Evolutionary conservation across 1,139 yeast species (phyloP), one percentile per base, ranked within the genome.

Genomic region (Suhomyces maxii): DNA sequence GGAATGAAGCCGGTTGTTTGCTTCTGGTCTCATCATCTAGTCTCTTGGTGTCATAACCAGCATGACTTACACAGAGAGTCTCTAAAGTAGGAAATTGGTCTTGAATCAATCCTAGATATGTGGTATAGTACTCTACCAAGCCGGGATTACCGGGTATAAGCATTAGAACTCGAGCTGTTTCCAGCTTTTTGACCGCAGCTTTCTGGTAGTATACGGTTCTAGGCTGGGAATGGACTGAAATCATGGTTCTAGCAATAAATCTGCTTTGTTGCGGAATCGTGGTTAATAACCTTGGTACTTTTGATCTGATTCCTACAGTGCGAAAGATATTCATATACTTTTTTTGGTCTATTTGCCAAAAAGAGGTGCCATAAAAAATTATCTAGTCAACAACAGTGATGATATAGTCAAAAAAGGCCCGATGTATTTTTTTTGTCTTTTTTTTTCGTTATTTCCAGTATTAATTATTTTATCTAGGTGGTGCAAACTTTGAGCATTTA

Each of bases 61-160:
- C 77, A 52, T 83, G 86, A 26, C 86, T 79, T 30, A 80, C 68
- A 41, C 83, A 79, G 36, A 80, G 63, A 1, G 80, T 53, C 55
- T 81, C 85, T 42, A 70, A 65, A 3, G 63, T 59, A 0, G 86
- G 84, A 42, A 69, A 61, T 34, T 59, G 57, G 32, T 59, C 49
- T 44, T 80, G 80, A 41, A 83, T 59, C 34, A 69, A 58, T 33
- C 67, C 68, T 34, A 83, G 64, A 55, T 79, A 83, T 1, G 76
- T 71, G 9, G 68, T 67, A 58, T 84, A 84, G 59, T 73, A 83
- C 50, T 81, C 83, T 30, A 80, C 75, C 25, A 84, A 60, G 0
- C 89, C 89, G 0, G 89, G 89, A 52, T 84, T 84, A 0, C 89
- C 89, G 0, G 89, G 89, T 9, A 84, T 71, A 50, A 83, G 69